Percentiles rank a stretch among this genome's conserved stretches.
phyloP scores from a whole-genome alignment of 495 filamentous ascomycete genomes.

The Tuber calosporum region DNA sequence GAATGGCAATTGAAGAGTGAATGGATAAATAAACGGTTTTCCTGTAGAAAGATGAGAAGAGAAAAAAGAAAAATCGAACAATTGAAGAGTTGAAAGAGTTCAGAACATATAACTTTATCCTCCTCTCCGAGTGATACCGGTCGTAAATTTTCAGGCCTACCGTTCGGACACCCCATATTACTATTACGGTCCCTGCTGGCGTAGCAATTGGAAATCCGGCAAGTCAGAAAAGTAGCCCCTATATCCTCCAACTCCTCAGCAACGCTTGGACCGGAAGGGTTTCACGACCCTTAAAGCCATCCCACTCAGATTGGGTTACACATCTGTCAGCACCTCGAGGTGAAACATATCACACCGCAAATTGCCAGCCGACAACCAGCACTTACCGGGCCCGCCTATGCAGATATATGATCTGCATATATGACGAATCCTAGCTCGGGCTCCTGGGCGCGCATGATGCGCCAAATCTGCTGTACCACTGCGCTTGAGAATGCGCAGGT shows the following conservation, averaged over 20 bases:
- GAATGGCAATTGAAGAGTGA: background rate
- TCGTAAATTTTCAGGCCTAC: background rate
- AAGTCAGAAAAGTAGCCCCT: background rate
- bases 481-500: background rate
- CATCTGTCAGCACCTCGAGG: background rate
- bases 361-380: background rate
- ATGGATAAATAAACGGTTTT: background rate
- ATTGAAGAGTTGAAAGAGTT: background rate
- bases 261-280: background rate
- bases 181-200: background rate
- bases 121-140: background rate
- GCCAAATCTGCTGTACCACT: background rate
- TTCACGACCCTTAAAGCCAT: background rate
- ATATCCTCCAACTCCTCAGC: background rate
- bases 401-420: background rate
- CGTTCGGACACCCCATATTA: background rate
- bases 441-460: background rate
- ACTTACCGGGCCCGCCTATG: background rate
- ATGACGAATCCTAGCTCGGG: background rate
- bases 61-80: background rate
- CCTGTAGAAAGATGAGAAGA: background rate
- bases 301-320: slow-evolving; percentile 1
- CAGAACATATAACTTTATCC: background rate
- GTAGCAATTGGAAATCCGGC: background rate
- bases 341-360: slow-evolving; percentile 1